A percentile compares a stretch with the other conserved stretches of the same genome.
Evolutionary conservation across 805 yeast species (phyloP).

Genomic region (Candida ficus): DNA sequence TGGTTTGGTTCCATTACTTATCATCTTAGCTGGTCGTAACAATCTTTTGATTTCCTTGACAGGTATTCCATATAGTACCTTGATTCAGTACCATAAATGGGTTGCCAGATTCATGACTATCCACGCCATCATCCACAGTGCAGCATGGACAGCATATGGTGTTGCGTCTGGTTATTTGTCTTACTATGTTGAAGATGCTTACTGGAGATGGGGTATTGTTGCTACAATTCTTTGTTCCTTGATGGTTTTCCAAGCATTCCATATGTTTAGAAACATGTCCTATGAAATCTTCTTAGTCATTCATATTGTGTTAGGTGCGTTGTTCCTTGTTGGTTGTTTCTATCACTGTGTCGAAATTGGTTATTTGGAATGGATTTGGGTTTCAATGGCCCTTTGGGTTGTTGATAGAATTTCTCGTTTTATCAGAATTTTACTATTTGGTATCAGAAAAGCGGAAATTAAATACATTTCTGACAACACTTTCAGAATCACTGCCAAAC

Average conservation of each 20-base stretch:
- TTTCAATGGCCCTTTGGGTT: conserved; percentile 18
- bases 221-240: conserved; percentile 39
- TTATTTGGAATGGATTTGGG: conserved; percentile 37
- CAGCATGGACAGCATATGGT: conserved; percentile 16
- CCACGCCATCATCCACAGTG: conserved; percentile 19
- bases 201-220: conserved; percentile 35
- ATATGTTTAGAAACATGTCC: no score
- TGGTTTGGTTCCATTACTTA: conserved; percentile 45
- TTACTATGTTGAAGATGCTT: conserved; percentile 5
- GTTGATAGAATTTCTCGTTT: conserved; percentile 42
- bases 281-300: conserved; percentile 59
- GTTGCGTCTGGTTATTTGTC: conserved; percentile 4
- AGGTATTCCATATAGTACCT: conserved; percentile 59
- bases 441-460: conserved; percentile 14
- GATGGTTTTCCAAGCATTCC: conserved; percentile 38
- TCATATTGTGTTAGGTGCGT: conserved; percentile 52
- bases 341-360: conserved; percentile 40
- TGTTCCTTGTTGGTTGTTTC: conserved; percentile 52
- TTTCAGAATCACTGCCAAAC: conserved; percentile 33
- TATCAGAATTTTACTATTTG: conserved; percentile 24
- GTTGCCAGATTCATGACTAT: conserved; percentile 38
- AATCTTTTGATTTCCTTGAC: conserved; percentile 56
- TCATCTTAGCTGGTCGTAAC: conserved; percentile 67
- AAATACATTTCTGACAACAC: conserved; percentile 32
- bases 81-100: conserved; percentile 66